Conservation (phyloP, 306 rosid species). For the Ochetophila trinervis region DNA sequence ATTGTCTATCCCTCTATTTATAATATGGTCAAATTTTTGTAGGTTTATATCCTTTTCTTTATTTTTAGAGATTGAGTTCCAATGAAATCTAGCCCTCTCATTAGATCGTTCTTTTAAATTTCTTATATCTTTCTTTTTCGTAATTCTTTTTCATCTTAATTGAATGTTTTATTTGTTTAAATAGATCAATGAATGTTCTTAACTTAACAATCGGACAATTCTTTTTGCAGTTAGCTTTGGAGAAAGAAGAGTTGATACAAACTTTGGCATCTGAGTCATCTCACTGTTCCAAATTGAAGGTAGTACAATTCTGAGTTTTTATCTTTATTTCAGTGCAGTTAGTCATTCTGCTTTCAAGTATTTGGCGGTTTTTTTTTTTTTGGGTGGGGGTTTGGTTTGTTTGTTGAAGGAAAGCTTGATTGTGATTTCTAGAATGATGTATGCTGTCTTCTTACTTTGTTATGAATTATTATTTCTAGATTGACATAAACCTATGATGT, state of each 20-base stretch:
- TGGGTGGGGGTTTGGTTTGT: too few species aligned
- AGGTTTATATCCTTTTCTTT: neutral
- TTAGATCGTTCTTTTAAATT: neutral
- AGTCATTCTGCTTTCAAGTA: neutral
- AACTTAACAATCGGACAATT: conserved; percentile 23
- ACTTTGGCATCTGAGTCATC: conserved; percentile 78
- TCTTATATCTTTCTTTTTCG: neutral
- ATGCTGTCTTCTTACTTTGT: too few species aligned
- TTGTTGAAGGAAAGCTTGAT: too few species aligned
- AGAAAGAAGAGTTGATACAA: conserved; percentile 81
- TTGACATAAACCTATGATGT: too few species aligned
- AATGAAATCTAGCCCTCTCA: neutral
- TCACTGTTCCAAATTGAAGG: conserved; percentile 76
- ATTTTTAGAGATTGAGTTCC: neutral
- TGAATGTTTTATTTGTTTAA: neutral
- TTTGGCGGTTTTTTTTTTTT: too few species aligned
- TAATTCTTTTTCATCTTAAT: neutral
- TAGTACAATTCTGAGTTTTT: conserved; percentile 21
- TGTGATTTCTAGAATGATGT: too few species aligned
- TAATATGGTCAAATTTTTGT: conserved; percentile 11
- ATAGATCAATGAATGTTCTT: conserved; percentile 14
- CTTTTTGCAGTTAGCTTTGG: conserved; percentile 67
- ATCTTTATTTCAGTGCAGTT: neutral
- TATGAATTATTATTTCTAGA: too few species aligned
- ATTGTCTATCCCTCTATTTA: conserved; percentile 25